phyloP scores from a whole-genome alignment of 1,284 basidiomycete species.

The Ustilago lituana region DNA sequence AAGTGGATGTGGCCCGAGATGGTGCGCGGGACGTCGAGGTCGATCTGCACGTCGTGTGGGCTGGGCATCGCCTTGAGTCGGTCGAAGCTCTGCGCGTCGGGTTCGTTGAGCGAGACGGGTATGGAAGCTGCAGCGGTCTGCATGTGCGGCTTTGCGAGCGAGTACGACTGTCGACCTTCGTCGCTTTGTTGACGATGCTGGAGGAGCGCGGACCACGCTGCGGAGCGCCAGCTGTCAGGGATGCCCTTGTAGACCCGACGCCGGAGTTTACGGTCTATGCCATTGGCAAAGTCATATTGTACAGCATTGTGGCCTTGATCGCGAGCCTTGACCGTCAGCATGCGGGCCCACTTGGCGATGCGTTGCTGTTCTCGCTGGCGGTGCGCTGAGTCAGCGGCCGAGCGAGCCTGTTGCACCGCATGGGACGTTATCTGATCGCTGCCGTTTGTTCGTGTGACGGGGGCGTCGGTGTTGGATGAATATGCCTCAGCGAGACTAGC shows the following conservation, averaged over 20 bases:
- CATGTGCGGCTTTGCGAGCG: slow-evolving; percentile 24
- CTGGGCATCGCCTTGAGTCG: slow-evolving; percentile 71
- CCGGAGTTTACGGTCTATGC: slow-evolving; percentile 68
- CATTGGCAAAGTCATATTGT: slow-evolving; percentile 24
- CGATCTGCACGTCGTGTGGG: slow-evolving; percentile 93
- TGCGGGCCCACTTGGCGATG: slow-evolving; percentile 53
- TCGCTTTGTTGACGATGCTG: slow-evolving; percentile 67
- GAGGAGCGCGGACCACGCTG: slow-evolving; percentile 84
- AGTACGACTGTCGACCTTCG: slow-evolving; percentile 69
- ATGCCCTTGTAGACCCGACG: slow-evolving; percentile 91
- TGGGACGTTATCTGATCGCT: slow-evolving; percentile 1
- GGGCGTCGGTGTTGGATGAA: too few relatives aligned
- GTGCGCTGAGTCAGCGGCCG: slow-evolving; percentile 23
- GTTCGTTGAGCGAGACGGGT: slow-evolving; percentile 3
- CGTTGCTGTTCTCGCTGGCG: slow-evolving; percentile 44
- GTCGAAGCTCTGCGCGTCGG: slow-evolving; percentile 5
- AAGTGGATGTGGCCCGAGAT: slow-evolving; percentile 95
- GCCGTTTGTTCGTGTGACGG: slow-evolving; percentile 3
- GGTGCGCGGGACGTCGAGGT: slow-evolving; percentile 95
- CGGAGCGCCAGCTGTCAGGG: slow-evolving; percentile 92
- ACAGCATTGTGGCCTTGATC: slow-evolving; percentile 47
- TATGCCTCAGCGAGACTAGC: not conserved
- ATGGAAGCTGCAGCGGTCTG: not conserved
- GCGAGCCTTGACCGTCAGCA: slow-evolving; percentile 47
- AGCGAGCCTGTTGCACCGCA: slow-evolving; percentile 18